phyloP scores from a whole-genome alignment of 495 filamentous ascomycete genomes.

The Penicillium parvum region DNA sequence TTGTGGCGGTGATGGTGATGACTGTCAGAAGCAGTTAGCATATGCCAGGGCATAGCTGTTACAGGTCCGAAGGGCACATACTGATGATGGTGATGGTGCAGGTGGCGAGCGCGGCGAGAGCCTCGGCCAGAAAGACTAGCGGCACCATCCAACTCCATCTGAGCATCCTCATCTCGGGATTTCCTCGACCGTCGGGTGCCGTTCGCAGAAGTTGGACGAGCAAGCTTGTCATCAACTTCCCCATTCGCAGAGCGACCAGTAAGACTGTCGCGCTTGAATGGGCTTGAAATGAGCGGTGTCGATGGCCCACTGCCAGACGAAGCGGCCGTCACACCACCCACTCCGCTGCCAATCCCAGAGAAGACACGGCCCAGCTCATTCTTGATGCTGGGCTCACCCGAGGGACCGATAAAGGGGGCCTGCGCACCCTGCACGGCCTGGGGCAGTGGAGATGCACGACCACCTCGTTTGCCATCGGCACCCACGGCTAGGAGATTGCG shows the following conservation, averaged over 20 bases:
- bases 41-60: neutral
- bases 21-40: slow-evolving; percentile 37
- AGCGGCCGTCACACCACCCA: slow-evolving; percentile 58
- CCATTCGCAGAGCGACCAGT: slow-evolving; percentile 35
- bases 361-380: slow-evolving; percentile 90
- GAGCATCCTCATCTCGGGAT: slow-evolving; percentile 51
- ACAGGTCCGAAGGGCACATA: slow-evolving; percentile 38
- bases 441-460: slow-evolving; percentile 70
- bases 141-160: slow-evolving; percentile 56
- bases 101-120: slow-evolving; percentile 51
- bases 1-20: slow-evolving; percentile 78
- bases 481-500: slow-evolving; percentile 43
- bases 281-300: slow-evolving; percentile 54
- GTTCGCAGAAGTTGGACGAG: slow-evolving; percentile 49
- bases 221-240: slow-evolving; percentile 31
- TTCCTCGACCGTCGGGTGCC: slow-evolving; percentile 51
- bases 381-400: slow-evolving; percentile 80
- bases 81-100: slow-evolving; percentile 55
- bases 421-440: slow-evolving; percentile 92
- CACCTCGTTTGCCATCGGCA: slow-evolving; percentile 43
- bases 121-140: slow-evolving; percentile 51
- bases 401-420: slow-evolving; percentile 66
- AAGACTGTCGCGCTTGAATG: slow-evolving; percentile 46
- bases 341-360: slow-evolving; percentile 82
- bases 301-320: slow-evolving; percentile 49